These are phyloP conservation scores for Halophytophthora polymorphica DNA, from an alignment of 352 stramenopile species.

Conservation along the genomic window DNA sequence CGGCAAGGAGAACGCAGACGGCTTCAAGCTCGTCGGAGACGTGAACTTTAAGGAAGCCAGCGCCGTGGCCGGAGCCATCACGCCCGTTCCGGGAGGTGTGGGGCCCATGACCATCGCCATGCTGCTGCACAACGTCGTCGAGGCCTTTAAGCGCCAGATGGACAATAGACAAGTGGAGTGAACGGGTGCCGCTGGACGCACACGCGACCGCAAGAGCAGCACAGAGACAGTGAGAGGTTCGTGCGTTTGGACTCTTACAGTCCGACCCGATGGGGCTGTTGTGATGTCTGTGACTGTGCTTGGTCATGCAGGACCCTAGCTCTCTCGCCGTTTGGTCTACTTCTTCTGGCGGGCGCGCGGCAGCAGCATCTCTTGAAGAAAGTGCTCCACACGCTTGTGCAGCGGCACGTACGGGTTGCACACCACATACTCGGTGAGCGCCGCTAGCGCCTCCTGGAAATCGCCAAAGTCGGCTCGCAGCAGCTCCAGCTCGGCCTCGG, in stretches of 20 bases:
- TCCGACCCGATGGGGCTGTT: neutral
- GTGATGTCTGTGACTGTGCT: constrained; percentile 3
- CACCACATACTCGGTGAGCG: constrained; percentile 74
- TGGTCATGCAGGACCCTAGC: constrained; percentile 1
- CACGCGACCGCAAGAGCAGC: too few species aligned
- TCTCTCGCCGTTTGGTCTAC: constrained; percentile 28
- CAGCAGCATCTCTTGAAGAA: constrained; percentile 73
- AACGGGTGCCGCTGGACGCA: too few species aligned
- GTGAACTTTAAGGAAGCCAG: constrained; percentile 89
- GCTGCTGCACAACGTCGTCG: constrained; percentile 89
- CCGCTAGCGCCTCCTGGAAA: constrained; percentile 70
- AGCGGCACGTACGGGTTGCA: constrained; percentile 78
- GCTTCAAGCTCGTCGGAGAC: constrained; percentile 97
- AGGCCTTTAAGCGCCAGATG: constrained; percentile 68
- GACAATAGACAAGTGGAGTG: constrained; percentile 24
- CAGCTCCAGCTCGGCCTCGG: constrained; percentile 35
- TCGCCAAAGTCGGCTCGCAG: constrained; percentile 56
- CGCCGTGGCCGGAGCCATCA: constrained; percentile 90
- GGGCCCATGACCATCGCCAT: constrained; percentile 99
- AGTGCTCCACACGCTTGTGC: constrained; percentile 75
- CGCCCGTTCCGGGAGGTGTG: constrained; percentile 97
- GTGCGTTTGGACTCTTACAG: neutral
- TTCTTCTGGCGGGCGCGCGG: constrained; percentile 74
- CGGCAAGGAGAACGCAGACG: constrained; percentile 55
- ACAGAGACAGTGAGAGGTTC: too few species aligned